These are phyloP conservation scores for Clarireedia sp. DNA, from an alignment of 2,329 filamentous ascomycete species.

Conservation along the genomic window DNA sequence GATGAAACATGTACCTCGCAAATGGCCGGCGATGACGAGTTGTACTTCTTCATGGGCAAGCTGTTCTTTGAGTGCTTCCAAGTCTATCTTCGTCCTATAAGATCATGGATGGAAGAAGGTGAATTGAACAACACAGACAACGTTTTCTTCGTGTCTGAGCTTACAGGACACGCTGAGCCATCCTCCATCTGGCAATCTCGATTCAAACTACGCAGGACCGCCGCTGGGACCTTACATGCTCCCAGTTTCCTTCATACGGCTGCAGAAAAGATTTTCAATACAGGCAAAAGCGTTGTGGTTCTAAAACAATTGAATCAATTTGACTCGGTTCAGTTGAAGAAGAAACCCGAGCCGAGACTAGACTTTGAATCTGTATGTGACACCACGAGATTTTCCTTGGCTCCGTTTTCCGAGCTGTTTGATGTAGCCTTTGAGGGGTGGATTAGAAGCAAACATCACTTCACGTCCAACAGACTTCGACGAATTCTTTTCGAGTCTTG, in stretches of 20 bases:
- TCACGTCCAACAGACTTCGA: slow-evolving; percentile 59
- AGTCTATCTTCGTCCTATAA: slow-evolving; percentile 73
- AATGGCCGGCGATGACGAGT: slow-evolving; percentile 52
- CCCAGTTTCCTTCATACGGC: slow-evolving; percentile 68
- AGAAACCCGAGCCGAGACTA: slow-evolving; percentile 38
- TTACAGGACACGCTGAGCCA: slow-evolving; percentile 46
- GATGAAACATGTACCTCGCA: slow-evolving; percentile 63
- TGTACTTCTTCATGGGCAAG: slow-evolving; percentile 55
- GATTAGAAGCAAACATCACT: slow-evolving; percentile 66
- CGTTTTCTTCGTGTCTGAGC: slow-evolving; percentile 67
- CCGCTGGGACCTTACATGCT: slow-evolving; percentile 54
- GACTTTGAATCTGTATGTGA: slow-evolving; percentile 50
- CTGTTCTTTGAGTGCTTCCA: slow-evolving; percentile 77
- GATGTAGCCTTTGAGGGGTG: slow-evolving; percentile 63
- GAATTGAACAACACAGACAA: slow-evolving; percentile 57
- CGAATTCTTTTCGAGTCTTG: slow-evolving; percentile 60
- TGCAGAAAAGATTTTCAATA: slow-evolving; percentile 67
- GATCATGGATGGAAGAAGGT: slow-evolving; percentile 78
- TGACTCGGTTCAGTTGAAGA: slow-evolving; percentile 29
- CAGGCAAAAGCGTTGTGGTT: slow-evolving; percentile 82
- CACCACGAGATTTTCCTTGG: slow-evolving; percentile 37
- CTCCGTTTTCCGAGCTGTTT: slow-evolving; percentile 70
- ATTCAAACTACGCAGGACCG: slow-evolving; percentile 57
- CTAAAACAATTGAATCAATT: slow-evolving; percentile 62
- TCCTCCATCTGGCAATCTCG: slow-evolving; percentile 68